These are phyloP conservation scores for Paramecium caudatum DNA, from an alignment of 73 alveolate genomes.

Conservation along the genomic window DNA sequence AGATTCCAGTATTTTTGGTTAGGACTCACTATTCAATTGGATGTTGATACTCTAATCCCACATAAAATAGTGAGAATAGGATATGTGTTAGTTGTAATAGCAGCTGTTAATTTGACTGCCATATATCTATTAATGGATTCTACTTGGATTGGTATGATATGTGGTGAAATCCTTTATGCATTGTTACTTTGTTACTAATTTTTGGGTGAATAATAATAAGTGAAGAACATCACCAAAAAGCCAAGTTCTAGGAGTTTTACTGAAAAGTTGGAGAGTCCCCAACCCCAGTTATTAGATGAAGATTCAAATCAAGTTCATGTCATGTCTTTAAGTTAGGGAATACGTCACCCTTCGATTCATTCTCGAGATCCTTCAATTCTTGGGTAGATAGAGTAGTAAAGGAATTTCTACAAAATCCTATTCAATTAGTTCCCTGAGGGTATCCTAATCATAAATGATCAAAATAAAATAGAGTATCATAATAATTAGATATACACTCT, in stretches of 20 bases:
- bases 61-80: conserved; percentile 17
- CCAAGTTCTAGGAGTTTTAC: not conserved
- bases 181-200: not conserved
- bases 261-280: not conserved
- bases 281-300: not conserved
- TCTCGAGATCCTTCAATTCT: not conserved
- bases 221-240: not conserved
- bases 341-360: too few relatives aligned
- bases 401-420: conserved; percentile 5
- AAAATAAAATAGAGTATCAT: conserved; percentile 32
- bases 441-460: conserved; percentile 2
- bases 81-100: not conserved
- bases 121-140: not conserved
- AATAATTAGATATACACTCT: not conserved
- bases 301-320: not conserved
- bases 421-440: conserved; percentile 62
- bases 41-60: not conserved
- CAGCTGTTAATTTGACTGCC: not conserved
- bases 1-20: conserved; percentile 16
- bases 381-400: not conserved
- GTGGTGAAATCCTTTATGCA: not conserved
- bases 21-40: not conserved
- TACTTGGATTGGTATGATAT: conserved; percentile 11
- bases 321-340: not conserved
- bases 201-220: not conserved